Conservation (phyloP, 306 rosid species). For the Acacia acuminata region DNA sequence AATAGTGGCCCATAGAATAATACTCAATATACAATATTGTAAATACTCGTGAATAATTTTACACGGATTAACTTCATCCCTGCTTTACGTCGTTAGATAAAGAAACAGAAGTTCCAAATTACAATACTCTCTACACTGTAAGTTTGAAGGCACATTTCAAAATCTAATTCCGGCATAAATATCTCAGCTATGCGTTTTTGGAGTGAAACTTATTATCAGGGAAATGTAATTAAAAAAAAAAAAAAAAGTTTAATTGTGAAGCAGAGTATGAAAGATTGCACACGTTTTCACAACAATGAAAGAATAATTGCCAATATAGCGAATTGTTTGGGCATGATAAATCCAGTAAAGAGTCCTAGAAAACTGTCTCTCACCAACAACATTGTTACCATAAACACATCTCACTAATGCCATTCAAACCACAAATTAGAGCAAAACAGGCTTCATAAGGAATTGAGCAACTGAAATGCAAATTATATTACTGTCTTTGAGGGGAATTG, state of each 20-base stretch:
- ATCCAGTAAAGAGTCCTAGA: slow-evolving; percentile 10
- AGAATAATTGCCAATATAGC: background rate
- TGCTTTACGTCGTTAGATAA: background rate
- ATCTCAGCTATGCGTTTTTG: background rate
- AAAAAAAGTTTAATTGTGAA: background rate
- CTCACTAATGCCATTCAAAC: slow-evolving; percentile 5
- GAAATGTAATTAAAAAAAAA: background rate
- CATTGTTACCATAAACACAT: slow-evolving; percentile 7
- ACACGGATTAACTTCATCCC: background rate
- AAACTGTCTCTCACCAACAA: background rate
- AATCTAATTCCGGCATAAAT: background rate
- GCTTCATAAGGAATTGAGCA: background rate
- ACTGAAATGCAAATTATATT: background rate
- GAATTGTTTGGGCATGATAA: slow-evolving; percentile 20
- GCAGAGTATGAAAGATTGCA: background rate
- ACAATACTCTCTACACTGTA: background rate
- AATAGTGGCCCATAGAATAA: background rate
- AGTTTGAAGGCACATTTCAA: background rate
- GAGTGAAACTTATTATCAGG: background rate
- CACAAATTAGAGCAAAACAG: background rate
- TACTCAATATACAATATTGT: background rate
- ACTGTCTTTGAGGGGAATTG: background rate
- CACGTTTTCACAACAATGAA: background rate
- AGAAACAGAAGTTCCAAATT: background rate
- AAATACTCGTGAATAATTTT: background rate